Evolutionary conservation across 2,329 filamentous ascomycete genomes (phyloP).

Genomic region (Verticillium klebahnii): DNA sequence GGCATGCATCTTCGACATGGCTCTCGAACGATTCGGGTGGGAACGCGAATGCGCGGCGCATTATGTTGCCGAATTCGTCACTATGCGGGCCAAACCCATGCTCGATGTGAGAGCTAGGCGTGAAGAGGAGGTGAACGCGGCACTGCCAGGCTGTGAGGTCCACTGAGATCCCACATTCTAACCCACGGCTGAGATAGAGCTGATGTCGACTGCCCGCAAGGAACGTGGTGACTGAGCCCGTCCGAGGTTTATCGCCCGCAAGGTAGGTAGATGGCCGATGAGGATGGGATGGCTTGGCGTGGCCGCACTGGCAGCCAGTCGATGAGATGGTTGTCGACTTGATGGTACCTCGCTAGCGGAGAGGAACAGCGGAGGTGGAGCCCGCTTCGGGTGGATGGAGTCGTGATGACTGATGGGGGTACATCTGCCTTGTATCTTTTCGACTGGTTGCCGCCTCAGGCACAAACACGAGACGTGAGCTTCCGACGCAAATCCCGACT

Average conservation of each 20-base stretch:
- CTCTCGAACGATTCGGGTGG: not conserved
- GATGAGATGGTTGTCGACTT: not conserved
- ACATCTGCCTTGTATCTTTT: not conserved
- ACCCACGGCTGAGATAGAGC: not conserved
- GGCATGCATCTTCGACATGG: not conserved
- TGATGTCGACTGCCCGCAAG: not conserved
- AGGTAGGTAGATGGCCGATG: no score
- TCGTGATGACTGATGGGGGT: not conserved
- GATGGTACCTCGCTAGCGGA: not conserved
- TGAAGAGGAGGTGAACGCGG: not conserved
- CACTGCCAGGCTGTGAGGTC: not conserved
- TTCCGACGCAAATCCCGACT: slow-evolving; percentile 4
- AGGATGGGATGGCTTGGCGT: not conserved
- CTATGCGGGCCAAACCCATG: not conserved
- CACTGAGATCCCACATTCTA: not conserved
- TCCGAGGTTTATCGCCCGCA: no score
- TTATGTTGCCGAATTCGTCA: not conserved
- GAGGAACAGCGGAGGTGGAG: not conserved
- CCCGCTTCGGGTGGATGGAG: not conserved
- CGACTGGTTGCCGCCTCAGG: not conserved
- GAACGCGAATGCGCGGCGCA: not conserved
- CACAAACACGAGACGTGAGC: not conserved
- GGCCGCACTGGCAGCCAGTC: not conserved
- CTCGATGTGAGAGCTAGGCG: not conserved
- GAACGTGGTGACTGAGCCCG: not conserved